Evolutionary conservation across 2,329 filamentous ascomycete genomes (phyloP).

Genomic region (Phialocephala subalpina): DNA sequence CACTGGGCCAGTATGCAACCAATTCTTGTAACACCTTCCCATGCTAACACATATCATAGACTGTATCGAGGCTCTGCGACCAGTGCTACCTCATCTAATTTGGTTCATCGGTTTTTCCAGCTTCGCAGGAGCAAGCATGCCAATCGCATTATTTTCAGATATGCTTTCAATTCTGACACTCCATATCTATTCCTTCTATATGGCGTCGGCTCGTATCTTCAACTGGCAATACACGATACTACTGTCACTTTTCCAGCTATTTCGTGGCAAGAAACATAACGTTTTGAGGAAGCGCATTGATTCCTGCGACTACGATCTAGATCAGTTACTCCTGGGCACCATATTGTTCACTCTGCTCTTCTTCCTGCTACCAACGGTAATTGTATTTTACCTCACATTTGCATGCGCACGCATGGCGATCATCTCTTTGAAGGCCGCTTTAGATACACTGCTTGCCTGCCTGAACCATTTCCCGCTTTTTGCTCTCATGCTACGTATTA

Average conservation of each 20-base stretch:
- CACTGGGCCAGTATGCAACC: constrained; percentile 82
- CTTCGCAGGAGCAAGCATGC: constrained; percentile 96
- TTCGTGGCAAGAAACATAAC: constrained; percentile 97
- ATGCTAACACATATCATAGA: constrained; percentile 50
- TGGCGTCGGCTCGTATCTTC: constrained; percentile 95
- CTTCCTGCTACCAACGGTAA: constrained; percentile 92
- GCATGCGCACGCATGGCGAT: constrained; percentile 94
- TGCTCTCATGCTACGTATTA: constrained; percentile 93
- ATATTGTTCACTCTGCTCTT: constrained; percentile 96
- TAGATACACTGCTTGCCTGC: constrained; percentile 92
- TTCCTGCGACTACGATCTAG: constrained; percentile 97
- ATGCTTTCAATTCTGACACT: constrained; percentile 89
- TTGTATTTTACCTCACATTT: constrained; percentile 97
- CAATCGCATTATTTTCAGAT: constrained; percentile 94
- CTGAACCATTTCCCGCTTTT: constrained; percentile 98
- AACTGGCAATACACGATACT: constrained; percentile 99
- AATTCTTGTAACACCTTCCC: neutral
- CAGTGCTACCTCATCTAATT: constrained; percentile 84
- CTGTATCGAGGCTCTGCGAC: constrained; percentile 79
- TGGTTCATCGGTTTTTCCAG: constrained; percentile 94
- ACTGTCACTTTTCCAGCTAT: constrained; percentile 96
- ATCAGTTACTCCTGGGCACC: constrained; percentile 94
- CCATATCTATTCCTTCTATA: constrained; percentile 98
- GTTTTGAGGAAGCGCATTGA: constrained; percentile 97
- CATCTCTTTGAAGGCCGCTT: constrained; percentile 87